Conservation (phyloP, 768 basidiomycete genomes). For the Kwoniella pini region DNA sequence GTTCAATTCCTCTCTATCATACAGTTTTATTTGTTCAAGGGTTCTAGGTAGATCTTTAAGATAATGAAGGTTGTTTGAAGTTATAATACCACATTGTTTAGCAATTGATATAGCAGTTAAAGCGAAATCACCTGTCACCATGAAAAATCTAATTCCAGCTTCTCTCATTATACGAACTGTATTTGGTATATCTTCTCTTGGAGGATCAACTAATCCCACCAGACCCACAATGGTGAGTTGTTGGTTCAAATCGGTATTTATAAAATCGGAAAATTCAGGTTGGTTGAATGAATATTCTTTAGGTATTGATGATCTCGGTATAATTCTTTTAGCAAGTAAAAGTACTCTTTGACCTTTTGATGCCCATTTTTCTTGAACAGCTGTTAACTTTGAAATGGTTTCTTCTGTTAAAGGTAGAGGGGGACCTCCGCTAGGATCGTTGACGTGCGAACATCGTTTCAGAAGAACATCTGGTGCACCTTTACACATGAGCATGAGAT, state of each 20-base stretch:
- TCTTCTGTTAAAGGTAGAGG: conserved; percentile 51
- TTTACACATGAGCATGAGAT: conserved; percentile 59
- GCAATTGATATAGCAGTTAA: conserved; percentile 66
- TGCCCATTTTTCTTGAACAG: conserved; percentile 59
- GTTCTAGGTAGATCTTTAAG: conserved; percentile 55
- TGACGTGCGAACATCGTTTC: conserved; percentile 53
- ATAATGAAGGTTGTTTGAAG: conserved; percentile 55
- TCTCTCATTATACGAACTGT: conserved; percentile 54
- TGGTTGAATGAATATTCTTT: conserved; percentile 47
- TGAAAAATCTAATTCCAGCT: conserved; percentile 66
- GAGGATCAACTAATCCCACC: conserved; percentile 66
- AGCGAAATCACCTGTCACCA: conserved; percentile 64
- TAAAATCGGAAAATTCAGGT: conserved; percentile 58
- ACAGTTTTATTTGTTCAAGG: conserved; percentile 43
- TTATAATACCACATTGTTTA: conserved; percentile 64
- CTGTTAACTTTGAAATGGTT: conserved; percentile 28
- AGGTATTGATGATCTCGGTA: conserved; percentile 53
- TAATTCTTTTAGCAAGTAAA: conserved; percentile 60
- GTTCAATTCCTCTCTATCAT: conserved; percentile 52
- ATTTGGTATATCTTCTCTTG: conserved; percentile 62
- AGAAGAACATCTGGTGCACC: conserved; percentile 62
- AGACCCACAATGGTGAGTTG: conserved; percentile 63
- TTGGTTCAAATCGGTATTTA: conserved; percentile 56
- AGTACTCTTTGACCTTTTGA: conserved; percentile 66
- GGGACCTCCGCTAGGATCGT: conserved; percentile 56